Evolutionary conservation across 345 rosid species (phyloP).

Genomic region (Kandelia obovata): DNA sequence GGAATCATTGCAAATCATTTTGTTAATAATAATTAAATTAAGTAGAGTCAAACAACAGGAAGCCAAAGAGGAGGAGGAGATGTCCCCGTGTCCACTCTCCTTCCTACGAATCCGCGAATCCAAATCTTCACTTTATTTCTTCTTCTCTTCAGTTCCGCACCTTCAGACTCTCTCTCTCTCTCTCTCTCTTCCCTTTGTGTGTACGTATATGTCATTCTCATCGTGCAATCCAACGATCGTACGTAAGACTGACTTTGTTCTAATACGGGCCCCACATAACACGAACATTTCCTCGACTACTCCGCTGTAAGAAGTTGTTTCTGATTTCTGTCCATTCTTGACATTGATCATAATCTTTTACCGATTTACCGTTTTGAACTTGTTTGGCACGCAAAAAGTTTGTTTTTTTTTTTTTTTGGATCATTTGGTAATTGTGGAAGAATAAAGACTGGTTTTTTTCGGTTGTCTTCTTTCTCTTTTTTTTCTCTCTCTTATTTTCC

Average conservation of each 20-base stretch:
- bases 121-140: neutral
- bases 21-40: no score
- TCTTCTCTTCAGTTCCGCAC: no score
- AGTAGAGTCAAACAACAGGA: no score
- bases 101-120: conserved; percentile 10
- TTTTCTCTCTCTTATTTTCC: no score
- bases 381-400: neutral
- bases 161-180: no score
- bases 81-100: neutral
- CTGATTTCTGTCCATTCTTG: neutral
- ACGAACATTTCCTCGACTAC: neutral
- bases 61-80: neutral
- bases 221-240: neutral
- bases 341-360: neutral
- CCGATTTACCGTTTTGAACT: no score
- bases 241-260: no score
- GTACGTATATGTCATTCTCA: neutral
- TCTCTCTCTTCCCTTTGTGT: no score
- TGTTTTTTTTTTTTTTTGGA: neutral
- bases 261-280: neutral
- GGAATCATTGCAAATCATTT: no score
- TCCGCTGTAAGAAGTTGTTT: neutral
- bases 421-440: no score
- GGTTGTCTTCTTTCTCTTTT: no score
- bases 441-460: no score